phyloP scores from a whole-genome alignment of 1,284 basidiomycete species.

The Fomitiporia mediterranea region DNA sequence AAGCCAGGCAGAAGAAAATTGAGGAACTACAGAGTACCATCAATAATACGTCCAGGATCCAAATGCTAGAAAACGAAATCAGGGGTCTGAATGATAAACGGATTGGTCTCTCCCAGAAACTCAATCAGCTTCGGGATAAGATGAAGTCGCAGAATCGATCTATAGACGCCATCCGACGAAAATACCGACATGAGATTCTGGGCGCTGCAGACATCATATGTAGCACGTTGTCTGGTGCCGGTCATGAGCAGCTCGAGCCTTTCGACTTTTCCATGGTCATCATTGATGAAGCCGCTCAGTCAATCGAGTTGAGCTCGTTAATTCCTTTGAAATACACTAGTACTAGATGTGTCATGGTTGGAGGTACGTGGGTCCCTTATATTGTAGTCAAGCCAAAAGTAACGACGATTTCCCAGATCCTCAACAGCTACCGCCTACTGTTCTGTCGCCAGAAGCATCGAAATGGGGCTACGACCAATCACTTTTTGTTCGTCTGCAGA shows the following conservation, averaged over 20 bases:
- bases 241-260: slow-evolving; percentile 81
- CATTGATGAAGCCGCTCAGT: slow-evolving; percentile 98
- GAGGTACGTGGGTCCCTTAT: slow-evolving; percentile 48
- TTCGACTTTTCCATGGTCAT: slow-evolving; percentile 95
- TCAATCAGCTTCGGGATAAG: slow-evolving; percentile 79
- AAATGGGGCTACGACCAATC: slow-evolving; percentile 85
- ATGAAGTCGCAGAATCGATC: slow-evolving; percentile 71
- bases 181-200: slow-evolving; percentile 72
- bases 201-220: slow-evolving; percentile 92
- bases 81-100: slow-evolving; percentile 63
- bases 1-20: slow-evolving; percentile 55
- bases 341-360: slow-evolving; percentile 89
- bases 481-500: slow-evolving; percentile 90
- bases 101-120: slow-evolving; percentile 59
- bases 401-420: slow-evolving; percentile 58
- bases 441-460: slow-evolving; percentile 84
- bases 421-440: slow-evolving; percentile 95
- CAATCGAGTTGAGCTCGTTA: slow-evolving; percentile 93
- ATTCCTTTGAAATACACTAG: slow-evolving; percentile 93
- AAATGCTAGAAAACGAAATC: slow-evolving; percentile 63
- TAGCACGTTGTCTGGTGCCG: slow-evolving; percentile 88
- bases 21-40: slow-evolving; percentile 52
- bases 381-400: not conserved
- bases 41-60: slow-evolving; percentile 46
- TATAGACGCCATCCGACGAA: slow-evolving; percentile 73